These are phyloP conservation scores for Rhododendron vialii DNA, from an alignment of 148 eudicot species.

Conservation along the genomic window DNA sequence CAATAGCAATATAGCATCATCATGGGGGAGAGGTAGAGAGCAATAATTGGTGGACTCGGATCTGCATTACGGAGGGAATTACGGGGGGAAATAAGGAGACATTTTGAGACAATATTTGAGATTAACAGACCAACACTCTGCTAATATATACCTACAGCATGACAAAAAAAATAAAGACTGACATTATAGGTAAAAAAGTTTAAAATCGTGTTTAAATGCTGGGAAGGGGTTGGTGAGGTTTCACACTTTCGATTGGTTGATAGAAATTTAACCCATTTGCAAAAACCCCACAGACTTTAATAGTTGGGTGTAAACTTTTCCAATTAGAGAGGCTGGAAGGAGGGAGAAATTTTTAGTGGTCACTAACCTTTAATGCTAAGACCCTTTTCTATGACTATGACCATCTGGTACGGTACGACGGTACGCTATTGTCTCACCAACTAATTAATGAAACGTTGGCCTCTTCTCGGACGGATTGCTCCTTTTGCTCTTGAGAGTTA, in stretches of 20 bases:
- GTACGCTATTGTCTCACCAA: no score
- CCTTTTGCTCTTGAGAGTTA: no score
- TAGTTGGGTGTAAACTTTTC: background rate
- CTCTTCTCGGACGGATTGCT: no score
- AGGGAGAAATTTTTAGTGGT: background rate
- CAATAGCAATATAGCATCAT: background rate
- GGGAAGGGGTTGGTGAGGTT: background rate
- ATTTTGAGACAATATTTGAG: no score
- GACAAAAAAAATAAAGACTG: background rate
- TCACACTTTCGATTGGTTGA: background rate
- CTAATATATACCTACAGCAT: no score
- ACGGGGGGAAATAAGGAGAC: background rate
- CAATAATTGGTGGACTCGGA: background rate
- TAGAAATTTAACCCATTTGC: background rate
- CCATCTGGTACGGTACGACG: no score
- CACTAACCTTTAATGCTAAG: background rate
- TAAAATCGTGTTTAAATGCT: background rate
- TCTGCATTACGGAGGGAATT: background rate
- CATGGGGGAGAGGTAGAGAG: background rate
- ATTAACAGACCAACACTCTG: no score
- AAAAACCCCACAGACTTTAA: background rate
- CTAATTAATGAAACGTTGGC: no score
- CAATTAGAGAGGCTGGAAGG: background rate
- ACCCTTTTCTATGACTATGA: background rate
- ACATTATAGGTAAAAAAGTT: background rate